Conservation (phyloP, 257 asterid genomes). For the Ligustrum vulgare region DNA sequence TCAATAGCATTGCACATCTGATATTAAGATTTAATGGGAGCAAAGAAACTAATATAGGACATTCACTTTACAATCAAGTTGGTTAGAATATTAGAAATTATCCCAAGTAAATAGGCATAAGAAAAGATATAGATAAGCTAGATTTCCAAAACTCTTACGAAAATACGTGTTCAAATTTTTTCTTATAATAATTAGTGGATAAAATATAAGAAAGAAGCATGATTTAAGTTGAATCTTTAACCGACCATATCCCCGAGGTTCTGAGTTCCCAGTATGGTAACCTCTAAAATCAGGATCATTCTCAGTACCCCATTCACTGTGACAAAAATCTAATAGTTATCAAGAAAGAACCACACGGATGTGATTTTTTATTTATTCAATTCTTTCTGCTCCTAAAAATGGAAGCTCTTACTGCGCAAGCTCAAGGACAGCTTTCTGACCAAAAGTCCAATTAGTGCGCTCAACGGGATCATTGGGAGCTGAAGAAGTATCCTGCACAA, state of each 20-base stretch:
- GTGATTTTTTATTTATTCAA: not conserved
- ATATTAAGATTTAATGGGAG: not conserved
- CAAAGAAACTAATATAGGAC: not conserved
- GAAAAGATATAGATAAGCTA: not conserved
- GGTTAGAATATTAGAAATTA: not conserved
- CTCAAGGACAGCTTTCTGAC: conserved; percentile 73
- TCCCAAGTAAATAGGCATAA: not conserved
- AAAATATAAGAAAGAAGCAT: conserved; percentile 15
- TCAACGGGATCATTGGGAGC: conserved; percentile 74
- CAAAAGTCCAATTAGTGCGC: conserved; percentile 80
- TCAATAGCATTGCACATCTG: not conserved
- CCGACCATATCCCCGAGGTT: conserved; percentile 91
- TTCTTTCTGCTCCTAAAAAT: not conserved
- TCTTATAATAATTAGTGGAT: conserved; percentile 6
- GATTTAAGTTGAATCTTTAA: not conserved
- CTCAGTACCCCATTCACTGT: conserved; percentile 95
- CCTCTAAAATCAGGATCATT: conserved; percentile 81
- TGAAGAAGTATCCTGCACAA: conserved; percentile 61
- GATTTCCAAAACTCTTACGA: not conserved
- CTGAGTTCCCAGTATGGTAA: conserved; percentile 87
- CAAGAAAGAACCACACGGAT: not conserved
- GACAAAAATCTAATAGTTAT: conserved; percentile 21
- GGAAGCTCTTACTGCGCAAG: conserved; percentile 72
- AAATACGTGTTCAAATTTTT: not conserved
- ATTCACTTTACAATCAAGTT: not conserved